Conservation (phyloP, 2,329 filamentous ascomycete species). For the Cladosporium sp. region DNA sequence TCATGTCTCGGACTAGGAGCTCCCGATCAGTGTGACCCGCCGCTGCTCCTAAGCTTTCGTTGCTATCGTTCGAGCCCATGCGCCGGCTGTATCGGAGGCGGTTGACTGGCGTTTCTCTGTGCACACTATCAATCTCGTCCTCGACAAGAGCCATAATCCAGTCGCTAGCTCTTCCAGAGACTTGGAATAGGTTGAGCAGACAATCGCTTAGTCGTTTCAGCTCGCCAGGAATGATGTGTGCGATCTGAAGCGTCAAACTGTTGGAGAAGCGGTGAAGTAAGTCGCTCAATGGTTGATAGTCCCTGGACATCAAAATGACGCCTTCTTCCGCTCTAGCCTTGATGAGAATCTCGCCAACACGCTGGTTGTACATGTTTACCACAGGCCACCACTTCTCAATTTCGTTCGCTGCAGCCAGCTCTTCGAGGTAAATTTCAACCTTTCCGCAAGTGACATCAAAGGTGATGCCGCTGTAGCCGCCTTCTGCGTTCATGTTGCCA, state of each 20-base stretch:
- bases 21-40: slow-evolving; percentile 60
- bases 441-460: slow-evolving; percentile 61
- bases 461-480: slow-evolving; percentile 47
- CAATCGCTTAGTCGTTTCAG: slow-evolving; percentile 80
- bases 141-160: slow-evolving; percentile 94
- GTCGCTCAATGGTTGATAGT: slow-evolving; percentile 81
- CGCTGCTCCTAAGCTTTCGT: slow-evolving; percentile 47
- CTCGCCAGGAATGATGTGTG: slow-evolving; percentile 73
- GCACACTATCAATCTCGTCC: slow-evolving; percentile 92
- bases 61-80: slow-evolving; percentile 69
- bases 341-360: slow-evolving; percentile 80
- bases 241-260: slow-evolving; percentile 81
- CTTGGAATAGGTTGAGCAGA: slow-evolving; percentile 92
- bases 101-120: slow-evolving; percentile 74
- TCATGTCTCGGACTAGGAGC: slow-evolving; percentile 72
- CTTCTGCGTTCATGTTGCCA: slow-evolving; percentile 36
- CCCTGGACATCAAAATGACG: slow-evolving; percentile 79
- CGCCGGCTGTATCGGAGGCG: slow-evolving; percentile 65
- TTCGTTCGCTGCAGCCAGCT: slow-evolving; percentile 73
- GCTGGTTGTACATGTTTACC: slow-evolving; percentile 71
- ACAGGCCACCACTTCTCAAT: slow-evolving; percentile 85
- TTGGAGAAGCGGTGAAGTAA: slow-evolving; percentile 82
- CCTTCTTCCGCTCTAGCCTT: slow-evolving; percentile 83
- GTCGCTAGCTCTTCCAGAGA: slow-evolving; percentile 77
- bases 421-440: slow-evolving; percentile 80